Conservation (phyloP, 2,329 filamentous ascomycete species). For the Sporothrix globosa region DNA sequence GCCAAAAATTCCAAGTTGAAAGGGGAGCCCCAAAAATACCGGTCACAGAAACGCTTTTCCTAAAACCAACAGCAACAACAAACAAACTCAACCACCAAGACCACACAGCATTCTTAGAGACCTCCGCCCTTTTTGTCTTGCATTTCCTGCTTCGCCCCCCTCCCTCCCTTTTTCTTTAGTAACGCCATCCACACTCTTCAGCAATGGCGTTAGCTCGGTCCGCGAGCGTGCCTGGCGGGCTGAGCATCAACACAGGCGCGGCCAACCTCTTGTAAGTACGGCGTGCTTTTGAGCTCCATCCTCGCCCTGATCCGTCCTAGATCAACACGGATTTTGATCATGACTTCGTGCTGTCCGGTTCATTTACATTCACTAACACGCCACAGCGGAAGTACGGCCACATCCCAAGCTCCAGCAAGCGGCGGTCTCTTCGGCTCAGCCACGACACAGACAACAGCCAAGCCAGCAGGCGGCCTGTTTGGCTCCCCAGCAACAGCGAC, state of each 20-base stretch:
- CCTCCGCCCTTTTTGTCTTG: background rate
- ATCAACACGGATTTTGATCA: background rate
- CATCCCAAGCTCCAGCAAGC: slow-evolving; percentile 35
- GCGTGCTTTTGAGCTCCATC: background rate
- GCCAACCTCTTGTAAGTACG: slow-evolving; percentile 59
- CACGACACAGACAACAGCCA: slow-evolving; percentile 39
- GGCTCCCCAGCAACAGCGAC: slow-evolving; percentile 29
- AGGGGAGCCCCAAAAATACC: slow-evolving; percentile 4
- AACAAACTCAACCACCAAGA: slow-evolving; percentile 6
- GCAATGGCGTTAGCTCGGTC: slow-evolving; percentile 59
- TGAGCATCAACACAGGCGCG: slow-evolving; percentile 66
- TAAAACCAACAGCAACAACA: slow-evolving; percentile 13
- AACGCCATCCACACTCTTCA: background rate
- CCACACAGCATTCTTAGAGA: slow-evolving; percentile 14
- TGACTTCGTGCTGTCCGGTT: slow-evolving; percentile 47
- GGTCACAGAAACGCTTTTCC: background rate
- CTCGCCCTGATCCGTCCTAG: background rate
- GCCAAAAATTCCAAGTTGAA: slow-evolving; percentile 19
- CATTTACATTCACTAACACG: background rate
- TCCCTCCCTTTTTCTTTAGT: background rate
- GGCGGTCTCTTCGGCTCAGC: slow-evolving; percentile 42
- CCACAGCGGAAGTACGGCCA: slow-evolving; percentile 32
- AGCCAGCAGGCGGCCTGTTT: slow-evolving; percentile 31
- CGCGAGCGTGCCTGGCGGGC: slow-evolving; percentile 61
- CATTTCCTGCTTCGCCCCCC: slow-evolving; percentile 6